phyloP scores from a whole-genome alignment of 495 filamentous ascomycete genomes.

The Neurospora sp. region DNA sequence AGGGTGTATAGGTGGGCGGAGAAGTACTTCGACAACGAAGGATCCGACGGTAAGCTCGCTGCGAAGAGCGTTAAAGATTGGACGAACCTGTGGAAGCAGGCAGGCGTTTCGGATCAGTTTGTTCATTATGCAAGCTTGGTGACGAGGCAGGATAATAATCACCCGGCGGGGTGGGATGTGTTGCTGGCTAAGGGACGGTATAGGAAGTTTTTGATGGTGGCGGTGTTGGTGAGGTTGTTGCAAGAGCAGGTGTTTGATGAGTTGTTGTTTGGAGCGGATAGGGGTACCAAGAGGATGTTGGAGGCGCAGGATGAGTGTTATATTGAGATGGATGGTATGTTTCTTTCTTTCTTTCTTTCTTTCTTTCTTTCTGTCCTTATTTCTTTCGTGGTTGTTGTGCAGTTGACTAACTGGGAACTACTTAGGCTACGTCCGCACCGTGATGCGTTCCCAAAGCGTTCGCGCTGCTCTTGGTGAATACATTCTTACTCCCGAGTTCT shows the following conservation, averaged over 20 bases:
- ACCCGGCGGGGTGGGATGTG: constrained; percentile 29
- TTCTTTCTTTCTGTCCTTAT: too few relatives aligned
- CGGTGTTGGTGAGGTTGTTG: constrained; percentile 31
- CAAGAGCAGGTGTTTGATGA: constrained; percentile 33
- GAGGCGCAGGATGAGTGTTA: constrained; percentile 23
- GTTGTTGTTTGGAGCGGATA: constrained; percentile 32
- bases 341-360: neutral
- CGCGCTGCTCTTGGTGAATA: constrained; percentile 16
- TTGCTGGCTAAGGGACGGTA: constrained; percentile 22
- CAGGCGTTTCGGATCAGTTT: constrained; percentile 19
- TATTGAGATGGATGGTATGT: constrained; percentile 30
- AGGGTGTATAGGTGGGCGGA: constrained; percentile 1
- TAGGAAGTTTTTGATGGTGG: constrained; percentile 32
- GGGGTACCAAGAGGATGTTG: constrained; percentile 19
- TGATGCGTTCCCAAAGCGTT: constrained; percentile 19
- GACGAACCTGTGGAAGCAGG: constrained; percentile 6
- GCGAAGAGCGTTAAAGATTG: neutral
- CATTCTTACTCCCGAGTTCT: constrained; percentile 31
- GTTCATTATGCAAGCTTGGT: constrained; percentile 23
- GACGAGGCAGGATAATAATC: constrained; percentile 25
- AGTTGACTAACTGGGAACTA: neutral
- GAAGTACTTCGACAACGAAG: constrained; percentile 6
- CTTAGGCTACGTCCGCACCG: constrained; percentile 34
- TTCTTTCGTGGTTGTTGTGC: too few relatives aligned
- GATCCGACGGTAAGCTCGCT: neutral